These are phyloP conservation scores for Fusarium abutilonis DNA, from an alignment of 2,329 filamentous ascomycete species.

Conservation along the genomic window DNA sequence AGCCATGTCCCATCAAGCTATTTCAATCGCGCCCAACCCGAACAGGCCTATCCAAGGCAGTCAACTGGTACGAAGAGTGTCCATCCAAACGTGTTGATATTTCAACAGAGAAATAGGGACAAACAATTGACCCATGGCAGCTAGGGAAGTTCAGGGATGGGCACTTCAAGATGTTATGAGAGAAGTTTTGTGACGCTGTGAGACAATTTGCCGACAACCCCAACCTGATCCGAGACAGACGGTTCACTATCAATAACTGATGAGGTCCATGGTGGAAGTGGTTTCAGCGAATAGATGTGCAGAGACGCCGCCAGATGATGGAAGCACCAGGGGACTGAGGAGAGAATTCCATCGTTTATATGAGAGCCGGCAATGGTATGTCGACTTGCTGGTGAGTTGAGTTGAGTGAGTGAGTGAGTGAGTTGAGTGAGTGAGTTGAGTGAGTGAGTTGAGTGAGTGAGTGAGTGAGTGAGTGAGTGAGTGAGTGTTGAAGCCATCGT, in stretches of 20 bases:
- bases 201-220: not conserved
- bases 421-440: too few species aligned
- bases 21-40: not conserved
- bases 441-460: too few species aligned
- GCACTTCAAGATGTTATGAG: conserved; percentile 3
- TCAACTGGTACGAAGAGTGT: not conserved
- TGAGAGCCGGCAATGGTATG: too few species aligned
- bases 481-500: too few species aligned
- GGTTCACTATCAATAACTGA: not conserved
- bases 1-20: not conserved
- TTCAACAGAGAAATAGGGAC: too few species aligned
- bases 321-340: not conserved
- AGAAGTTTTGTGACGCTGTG: conserved; percentile 11
- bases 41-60: not conserved
- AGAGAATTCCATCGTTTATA: too few species aligned
- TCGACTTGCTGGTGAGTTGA: too few species aligned
- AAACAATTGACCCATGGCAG: too few species aligned
- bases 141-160: not conserved
- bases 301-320: not conserved
- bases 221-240: not conserved
- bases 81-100: not conserved
- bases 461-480: too few species aligned
- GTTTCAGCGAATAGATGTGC: not conserved
- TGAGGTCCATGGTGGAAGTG: conserved; percentile 15
- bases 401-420: too few species aligned